A percentile compares a stretch with the other conserved stretches of the same genome.
Evolutionary conservation across 805 yeast genomes (phyloP).

Genomic region (Sugiyamaella lignohabitans): DNA sequence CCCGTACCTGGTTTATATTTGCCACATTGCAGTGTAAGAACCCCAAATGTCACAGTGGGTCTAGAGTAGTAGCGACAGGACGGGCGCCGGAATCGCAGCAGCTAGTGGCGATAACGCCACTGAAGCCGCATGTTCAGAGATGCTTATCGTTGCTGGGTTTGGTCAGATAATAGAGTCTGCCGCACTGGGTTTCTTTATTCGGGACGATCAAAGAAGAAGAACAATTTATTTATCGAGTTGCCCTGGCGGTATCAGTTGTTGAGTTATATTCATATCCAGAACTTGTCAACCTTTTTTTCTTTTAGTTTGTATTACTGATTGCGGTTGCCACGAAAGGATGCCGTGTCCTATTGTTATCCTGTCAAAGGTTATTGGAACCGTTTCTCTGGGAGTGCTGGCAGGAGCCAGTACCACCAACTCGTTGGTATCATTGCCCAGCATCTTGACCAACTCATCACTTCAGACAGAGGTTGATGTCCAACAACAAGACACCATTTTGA

Average conservation of each 20-base stretch:
- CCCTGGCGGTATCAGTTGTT: too few species aligned
- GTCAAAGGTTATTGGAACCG: slow-evolving; percentile 33
- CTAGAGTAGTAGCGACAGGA: too few species aligned
- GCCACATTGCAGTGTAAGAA: too few species aligned
- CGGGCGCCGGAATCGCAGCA: too few species aligned
- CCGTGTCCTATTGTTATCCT: slow-evolving; percentile 22
- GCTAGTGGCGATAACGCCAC: too few species aligned
- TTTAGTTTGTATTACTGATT: neutral
- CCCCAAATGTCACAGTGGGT: too few species aligned
- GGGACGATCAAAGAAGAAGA: too few species aligned
- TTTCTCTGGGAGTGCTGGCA: slow-evolving; percentile 32
- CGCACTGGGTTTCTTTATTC: neutral
- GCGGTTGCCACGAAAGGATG: slow-evolving; percentile 5
- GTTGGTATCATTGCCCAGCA: slow-evolving; percentile 16
- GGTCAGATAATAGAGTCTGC: too few species aligned
- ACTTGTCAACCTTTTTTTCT: neutral
- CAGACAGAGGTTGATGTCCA: neutral
- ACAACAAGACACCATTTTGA: neutral
- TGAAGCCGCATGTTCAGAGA: too few species aligned
- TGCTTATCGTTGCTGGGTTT: too few species aligned
- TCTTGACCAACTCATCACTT: slow-evolving; percentile 3
- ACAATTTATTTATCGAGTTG: neutral
- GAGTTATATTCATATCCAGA: too few species aligned
- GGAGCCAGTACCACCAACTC: slow-evolving; percentile 25
- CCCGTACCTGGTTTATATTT: too few species aligned